These are phyloP conservation scores for Leccinum pallidistipes DNA, from an alignment of 1,284 basidiomycete genomes.

Conservation along the genomic window DNA sequence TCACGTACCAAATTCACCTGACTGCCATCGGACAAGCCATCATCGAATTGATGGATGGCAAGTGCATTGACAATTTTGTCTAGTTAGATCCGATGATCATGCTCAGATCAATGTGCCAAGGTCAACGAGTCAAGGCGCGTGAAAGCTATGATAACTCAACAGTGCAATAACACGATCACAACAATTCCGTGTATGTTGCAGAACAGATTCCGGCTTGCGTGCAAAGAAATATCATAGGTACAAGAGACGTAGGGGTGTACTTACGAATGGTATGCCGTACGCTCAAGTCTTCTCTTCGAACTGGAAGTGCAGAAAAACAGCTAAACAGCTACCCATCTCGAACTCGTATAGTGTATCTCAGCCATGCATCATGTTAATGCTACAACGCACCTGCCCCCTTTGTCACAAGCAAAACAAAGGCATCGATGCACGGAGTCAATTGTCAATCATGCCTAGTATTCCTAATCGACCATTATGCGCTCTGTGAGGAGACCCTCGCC, in stretches of 20 bases:
- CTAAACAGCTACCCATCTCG: slow-evolving; percentile 20
- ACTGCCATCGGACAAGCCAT: not conserved
- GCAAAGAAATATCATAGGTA: slow-evolving; percentile 34
- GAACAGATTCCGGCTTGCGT: slow-evolving; percentile 17
- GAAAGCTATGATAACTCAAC: slow-evolving; percentile 31
- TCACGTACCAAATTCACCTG: slow-evolving; percentile 13
- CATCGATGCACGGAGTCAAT: slow-evolving; percentile 24
- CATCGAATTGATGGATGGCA: not conserved
- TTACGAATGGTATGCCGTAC: slow-evolving; percentile 31
- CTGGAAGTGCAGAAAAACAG: slow-evolving; percentile 14
- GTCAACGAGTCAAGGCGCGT: slow-evolving; percentile 22
- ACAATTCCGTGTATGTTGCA: not conserved
- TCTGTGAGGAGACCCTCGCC: slow-evolving; percentile 81
- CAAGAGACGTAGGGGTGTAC: slow-evolving; percentile 28
- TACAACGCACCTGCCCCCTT: slow-evolving; percentile 44
- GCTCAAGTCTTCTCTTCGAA: slow-evolving; percentile 15
- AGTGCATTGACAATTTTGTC: not conserved
- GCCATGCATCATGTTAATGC: slow-evolving; percentile 31
- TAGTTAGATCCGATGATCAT: not conserved
- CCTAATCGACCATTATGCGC: slow-evolving; percentile 69
- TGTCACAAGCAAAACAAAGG: slow-evolving; percentile 28
- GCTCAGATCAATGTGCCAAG: slow-evolving; percentile 25
- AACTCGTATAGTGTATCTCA: slow-evolving; percentile 29
- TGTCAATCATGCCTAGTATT: slow-evolving; percentile 11
- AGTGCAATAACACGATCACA: slow-evolving; percentile 1